Percentiles rank a stretch among this genome's conserved stretches.
Evolutionary conservation across 345 rosid genomes (phyloP).

Genomic region (Eucalyptus pumila): DNA sequence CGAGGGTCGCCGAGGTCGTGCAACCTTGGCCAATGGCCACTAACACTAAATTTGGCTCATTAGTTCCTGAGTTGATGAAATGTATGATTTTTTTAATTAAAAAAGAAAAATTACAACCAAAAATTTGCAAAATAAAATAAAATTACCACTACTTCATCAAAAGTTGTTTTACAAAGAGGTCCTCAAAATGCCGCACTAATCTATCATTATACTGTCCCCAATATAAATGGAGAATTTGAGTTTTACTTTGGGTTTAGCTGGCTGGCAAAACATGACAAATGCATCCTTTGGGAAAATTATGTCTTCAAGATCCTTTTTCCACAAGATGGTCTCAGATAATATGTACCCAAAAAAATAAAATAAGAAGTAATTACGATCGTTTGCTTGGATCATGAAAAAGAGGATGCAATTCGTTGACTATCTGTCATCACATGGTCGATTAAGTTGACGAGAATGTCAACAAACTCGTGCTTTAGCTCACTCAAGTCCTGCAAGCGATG

Average conservation of each 20-base stretch:
- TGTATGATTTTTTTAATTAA: too few species aligned
- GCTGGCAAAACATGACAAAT: neutral
- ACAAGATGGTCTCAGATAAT: neutral
- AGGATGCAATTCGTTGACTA: neutral
- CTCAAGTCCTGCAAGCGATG: neutral
- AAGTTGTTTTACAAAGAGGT: too few species aligned
- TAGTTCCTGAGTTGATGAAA: accelerated
- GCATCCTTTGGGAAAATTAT: neutral
- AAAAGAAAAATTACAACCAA: too few species aligned
- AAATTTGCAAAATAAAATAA: too few species aligned
- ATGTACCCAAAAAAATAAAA: neutral
- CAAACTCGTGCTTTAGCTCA: neutral
- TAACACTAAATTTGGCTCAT: too few species aligned
- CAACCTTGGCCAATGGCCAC: too few species aligned
- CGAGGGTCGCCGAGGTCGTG: accelerated
- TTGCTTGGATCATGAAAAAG: neutral
- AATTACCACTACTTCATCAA: too few species aligned
- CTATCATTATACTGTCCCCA: neutral
- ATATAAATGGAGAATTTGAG: neutral
- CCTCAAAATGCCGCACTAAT: too few species aligned
- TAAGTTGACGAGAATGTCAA: neutral
- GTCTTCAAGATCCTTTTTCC: neutral
- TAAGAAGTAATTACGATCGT: neutral
- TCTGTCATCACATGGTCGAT: neutral
- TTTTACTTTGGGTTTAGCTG: neutral